A percentile compares a stretch with the other conserved stretches of the same genome.
Evolutionary conservation across 768 basidiomycete species (phyloP).

Genomic region (Macrolepiota fuliginosa): DNA sequence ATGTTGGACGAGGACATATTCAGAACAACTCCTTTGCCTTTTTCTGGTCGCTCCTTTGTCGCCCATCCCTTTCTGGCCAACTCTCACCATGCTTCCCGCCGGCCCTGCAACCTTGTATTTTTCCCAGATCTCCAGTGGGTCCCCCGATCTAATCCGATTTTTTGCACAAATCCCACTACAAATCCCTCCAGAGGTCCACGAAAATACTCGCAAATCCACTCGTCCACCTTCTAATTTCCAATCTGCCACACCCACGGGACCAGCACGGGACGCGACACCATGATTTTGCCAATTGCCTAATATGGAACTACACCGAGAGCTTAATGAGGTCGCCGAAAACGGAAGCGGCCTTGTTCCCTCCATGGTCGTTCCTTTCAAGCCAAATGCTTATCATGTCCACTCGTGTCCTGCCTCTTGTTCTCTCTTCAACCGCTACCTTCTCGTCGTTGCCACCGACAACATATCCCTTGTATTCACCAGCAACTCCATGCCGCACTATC

Average conservation of each 20-base stretch:
- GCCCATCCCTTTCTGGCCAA: conserved; percentile 23
- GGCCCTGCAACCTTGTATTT: conserved; percentile 5
- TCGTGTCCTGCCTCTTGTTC: conserved; percentile 10
- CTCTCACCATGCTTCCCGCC: conserved; percentile 13
- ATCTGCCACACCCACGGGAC: not conserved
- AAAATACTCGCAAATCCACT: too few relatives aligned
- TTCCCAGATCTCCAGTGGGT: not conserved
- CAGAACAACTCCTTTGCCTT: conserved; percentile 22
- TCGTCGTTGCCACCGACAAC: not conserved
- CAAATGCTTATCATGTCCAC: conserved; percentile 6
- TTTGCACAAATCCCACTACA: not conserved
- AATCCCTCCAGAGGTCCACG: not conserved
- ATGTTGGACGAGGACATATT: conserved; percentile 18
- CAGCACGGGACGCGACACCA: not conserved
- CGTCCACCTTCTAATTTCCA: not conserved
- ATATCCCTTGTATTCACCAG: not conserved
- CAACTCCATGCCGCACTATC: not conserved
- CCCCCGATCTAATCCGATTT: not conserved
- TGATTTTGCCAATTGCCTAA: not conserved
- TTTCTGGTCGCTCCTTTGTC: conserved; percentile 40
- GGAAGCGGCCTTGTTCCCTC: conserved; percentile 29
- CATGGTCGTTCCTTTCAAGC: conserved; percentile 21
- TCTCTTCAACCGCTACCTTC: conserved; percentile 14
- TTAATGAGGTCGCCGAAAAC: conserved; percentile 16
- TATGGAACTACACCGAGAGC: not conserved